Percentiles rank a stretch among this genome's conserved stretches.
phyloP scores from a whole-genome alignment of 345 rosid species.

The Theobroma cacao region DNA sequence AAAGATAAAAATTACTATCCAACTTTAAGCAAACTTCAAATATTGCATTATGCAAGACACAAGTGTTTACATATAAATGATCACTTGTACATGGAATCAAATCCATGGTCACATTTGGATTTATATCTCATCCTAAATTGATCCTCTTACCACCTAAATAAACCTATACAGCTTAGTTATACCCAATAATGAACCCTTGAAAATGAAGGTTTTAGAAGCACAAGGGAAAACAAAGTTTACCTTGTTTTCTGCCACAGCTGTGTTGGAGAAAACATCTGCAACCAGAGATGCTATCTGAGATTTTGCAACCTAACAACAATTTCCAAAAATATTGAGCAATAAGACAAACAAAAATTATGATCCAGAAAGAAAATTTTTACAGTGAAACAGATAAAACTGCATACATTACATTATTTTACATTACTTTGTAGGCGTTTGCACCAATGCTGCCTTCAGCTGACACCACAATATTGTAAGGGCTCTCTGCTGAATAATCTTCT shows the following conservation, averaged over 20 bases:
- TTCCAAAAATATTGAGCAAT: constrained; percentile 4
- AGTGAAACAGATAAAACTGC: constrained; percentile 43
- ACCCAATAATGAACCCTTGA: neutral
- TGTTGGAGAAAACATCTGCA: constrained; percentile 83
- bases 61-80: neutral
- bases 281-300: constrained; percentile 74
- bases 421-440: constrained; percentile 91
- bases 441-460: constrained; percentile 61
- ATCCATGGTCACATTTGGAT: neutral
- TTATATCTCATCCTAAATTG: neutral
- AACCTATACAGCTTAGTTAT: neutral
- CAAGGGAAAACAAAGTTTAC: constrained; percentile 25
- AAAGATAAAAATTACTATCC: neutral
- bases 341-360: neutral
- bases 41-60: neutral
- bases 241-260: constrained; percentile 90
- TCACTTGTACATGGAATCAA: neutral
- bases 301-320: constrained; percentile 57
- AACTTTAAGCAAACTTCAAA: neutral
- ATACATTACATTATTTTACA: constrained; percentile 71
- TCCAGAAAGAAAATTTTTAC: neutral
- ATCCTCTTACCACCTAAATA: neutral
- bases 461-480: constrained; percentile 76
- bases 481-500: constrained; percentile 80
- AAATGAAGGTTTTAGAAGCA: neutral